Base-by-base conservation (phyloP, 306 rosid genomes). In the Lagenaria siceraria region DNA sequence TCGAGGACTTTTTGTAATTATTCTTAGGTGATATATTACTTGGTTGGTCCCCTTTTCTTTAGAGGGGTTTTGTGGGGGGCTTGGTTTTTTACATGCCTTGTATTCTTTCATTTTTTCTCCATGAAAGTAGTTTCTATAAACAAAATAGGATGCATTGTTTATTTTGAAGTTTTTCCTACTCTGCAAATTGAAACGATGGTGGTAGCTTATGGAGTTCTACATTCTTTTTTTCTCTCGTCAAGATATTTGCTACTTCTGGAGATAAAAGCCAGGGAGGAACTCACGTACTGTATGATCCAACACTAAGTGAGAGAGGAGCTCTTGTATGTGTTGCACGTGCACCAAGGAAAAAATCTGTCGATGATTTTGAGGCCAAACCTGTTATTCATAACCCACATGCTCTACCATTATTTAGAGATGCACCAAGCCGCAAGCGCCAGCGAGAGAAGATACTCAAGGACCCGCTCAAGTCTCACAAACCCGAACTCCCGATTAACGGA, bases 281-380 rank as follows among this genome's bases (percentile, higher is more conserved):
- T 78, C 97, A 92, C 76, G 61, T 90, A 79, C 77, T 92, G 61
- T 92, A 95, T 64, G 98, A 95, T 82, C 96, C 96, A 77, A 88
- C 91, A 51, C 69, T 90, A 61, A 92, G 98, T 72, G 93, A 95
- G 84, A 92, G 86, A 87, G 98, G 97, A 78, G 98, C 98, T 82
- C 97, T 95, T 70, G 97, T 95, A 53, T 95, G 98, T 79, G 96
- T 92, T 81, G 97, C 96, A 7, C 92, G 97, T 42, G 98, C 98
- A 40, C 97, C 98, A 3, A 85, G 96, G 92, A 92, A 86, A 85
- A 90, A 90, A 80, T 95, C 97, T 31, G 73, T 88, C 11, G 98
- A 95, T 79, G 98, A 95, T 80, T 90, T 92, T 78, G 97, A 66
- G 86, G 92, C 93, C 55, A 95, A 89, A 69, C 98, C 96, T 53